Evolutionary conservation across 208 protist genomes (phyloP).

Genomic region (Leishmania mexicana): DNA sequence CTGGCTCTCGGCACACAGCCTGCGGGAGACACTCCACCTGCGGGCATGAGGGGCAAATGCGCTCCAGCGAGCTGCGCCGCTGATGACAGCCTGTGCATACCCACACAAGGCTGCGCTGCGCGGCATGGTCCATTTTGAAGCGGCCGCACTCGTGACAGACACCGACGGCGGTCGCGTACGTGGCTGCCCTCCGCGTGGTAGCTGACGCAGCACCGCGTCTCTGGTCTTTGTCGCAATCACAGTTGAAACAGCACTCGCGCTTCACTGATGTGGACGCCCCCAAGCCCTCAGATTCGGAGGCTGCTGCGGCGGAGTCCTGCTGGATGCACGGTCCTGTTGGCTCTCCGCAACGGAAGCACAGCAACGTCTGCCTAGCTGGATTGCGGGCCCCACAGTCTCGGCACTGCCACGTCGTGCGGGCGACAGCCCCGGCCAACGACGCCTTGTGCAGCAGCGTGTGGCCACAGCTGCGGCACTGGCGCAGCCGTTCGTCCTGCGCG

Average conservation of each 20-base stretch:
- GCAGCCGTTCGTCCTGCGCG: constrained; percentile 78
- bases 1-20: constrained; percentile 29
- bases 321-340: constrained; percentile 49
- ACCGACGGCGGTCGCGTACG: constrained; percentile 35
- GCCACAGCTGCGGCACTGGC: constrained; percentile 69
- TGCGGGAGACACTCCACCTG: constrained; percentile 82
- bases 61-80: constrained; percentile 77
- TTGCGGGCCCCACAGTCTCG: constrained; percentile 60
- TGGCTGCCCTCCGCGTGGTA: not conserved
- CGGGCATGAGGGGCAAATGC: constrained; percentile 70
- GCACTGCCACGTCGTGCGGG: constrained; percentile 75
- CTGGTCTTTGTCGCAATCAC: not conserved
- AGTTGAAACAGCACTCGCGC: not conserved
- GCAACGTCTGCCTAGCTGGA: constrained; percentile 62
- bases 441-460: constrained; percentile 18
- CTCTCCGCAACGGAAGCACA: constrained; percentile 69
- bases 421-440: constrained; percentile 31
- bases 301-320: not conserved
- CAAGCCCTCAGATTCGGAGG: not conserved
- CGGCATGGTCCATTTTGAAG: constrained; percentile 54
- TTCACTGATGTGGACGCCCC: not conserved
- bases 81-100: constrained; percentile 67
- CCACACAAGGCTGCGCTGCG: constrained; percentile 53
- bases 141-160: constrained; percentile 58
- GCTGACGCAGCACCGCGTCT: not conserved